phyloP scores from a whole-genome alignment of 495 filamentous ascomycete genomes.

The Trichoderma erinaceum region DNA sequence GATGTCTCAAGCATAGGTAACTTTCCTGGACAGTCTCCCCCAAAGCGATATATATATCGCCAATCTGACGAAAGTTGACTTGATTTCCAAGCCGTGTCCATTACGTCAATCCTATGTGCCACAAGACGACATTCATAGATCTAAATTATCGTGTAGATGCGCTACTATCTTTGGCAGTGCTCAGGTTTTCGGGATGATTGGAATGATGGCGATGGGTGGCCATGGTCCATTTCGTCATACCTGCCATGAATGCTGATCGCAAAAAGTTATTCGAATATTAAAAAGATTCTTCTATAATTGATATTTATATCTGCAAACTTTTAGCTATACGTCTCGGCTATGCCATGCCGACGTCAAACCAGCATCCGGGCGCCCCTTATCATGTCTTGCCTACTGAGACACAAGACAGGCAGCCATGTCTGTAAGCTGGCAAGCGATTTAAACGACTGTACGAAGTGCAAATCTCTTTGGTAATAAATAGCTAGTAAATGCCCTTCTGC shows the following conservation, averaged over 20 bases:
- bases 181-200: neutral
- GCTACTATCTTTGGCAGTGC: neutral
- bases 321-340: neutral
- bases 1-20: neutral
- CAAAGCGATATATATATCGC: neutral
- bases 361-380: neutral
- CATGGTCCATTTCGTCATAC: too few relatives aligned
- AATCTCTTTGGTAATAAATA: neutral
- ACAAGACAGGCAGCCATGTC: neutral
- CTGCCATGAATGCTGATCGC: too few relatives aligned
- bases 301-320: neutral
- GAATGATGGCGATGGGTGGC: too few relatives aligned
- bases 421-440: neutral
- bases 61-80: neutral
- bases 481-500: neutral
- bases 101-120: neutral
- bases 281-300: too few relatives aligned
- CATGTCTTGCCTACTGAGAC: slow-evolving; percentile 6
- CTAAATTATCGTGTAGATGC: neutral
- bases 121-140: neutral
- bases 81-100: neutral
- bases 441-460: neutral
- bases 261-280: too few relatives aligned
- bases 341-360: neutral
- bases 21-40: neutral